These are phyloP conservation scores for Skeletonema menzelii DNA, from an alignment of 108 stramenopile genomes.

Conservation along the genomic window DNA sequence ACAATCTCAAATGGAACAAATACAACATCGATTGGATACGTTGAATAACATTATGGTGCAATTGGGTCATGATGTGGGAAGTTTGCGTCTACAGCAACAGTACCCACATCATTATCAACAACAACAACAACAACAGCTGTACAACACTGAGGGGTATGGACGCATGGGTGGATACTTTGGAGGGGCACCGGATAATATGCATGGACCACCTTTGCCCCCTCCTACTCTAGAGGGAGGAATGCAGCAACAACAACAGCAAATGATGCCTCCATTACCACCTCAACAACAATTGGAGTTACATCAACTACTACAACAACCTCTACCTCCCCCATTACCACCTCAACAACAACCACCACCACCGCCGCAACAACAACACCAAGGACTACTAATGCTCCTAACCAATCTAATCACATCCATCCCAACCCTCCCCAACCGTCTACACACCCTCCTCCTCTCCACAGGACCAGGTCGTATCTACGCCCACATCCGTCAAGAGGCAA, in stretches of 20 bases:
- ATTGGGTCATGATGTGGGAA: constrained; percentile 20
- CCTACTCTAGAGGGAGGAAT: not conserved
- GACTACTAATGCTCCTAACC: constrained; percentile 19
- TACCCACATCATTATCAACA: not conserved
- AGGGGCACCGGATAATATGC: not conserved
- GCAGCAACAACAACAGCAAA: not conserved
- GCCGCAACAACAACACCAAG: constrained; percentile 1
- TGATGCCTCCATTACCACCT: constrained; percentile 2
- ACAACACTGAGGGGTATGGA: not conserved
- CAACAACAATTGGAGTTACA: not conserved
- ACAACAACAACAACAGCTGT: not conserved
- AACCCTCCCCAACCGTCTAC: constrained; percentile 8
- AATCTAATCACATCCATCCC: not conserved
- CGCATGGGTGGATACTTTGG: not conserved
- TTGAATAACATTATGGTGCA: constrained; percentile 27
- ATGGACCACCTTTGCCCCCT: not conserved
- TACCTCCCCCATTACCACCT: not conserved
- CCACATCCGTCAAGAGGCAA: constrained; percentile 16
- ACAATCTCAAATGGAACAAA: constrained; percentile 18
- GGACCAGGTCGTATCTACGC: constrained; percentile 32
- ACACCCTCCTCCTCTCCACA: constrained; percentile 20
- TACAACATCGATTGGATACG: constrained; percentile 25
- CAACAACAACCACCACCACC: not conserved
- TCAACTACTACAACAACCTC: not conserved
- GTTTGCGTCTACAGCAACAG: constrained; percentile 9